Base-by-base conservation (phyloP, 768 basidiomycete species). In the Lepiota subincarnata region DNA sequence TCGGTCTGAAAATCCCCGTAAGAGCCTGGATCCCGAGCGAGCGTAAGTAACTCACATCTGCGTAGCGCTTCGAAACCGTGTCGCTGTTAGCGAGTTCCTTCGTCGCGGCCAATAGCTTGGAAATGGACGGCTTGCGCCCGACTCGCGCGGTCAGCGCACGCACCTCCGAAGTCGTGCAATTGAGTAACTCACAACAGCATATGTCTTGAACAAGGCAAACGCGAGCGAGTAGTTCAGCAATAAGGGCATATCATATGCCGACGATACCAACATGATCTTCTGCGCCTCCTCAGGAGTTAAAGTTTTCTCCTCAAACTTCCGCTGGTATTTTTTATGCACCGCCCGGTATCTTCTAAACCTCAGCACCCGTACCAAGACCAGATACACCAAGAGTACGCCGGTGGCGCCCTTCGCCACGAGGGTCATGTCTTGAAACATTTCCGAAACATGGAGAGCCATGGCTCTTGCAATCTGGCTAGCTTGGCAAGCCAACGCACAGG, bases 141-240 rank as follows among this genome's bases (percentile, higher is more conserved):
- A 16, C 16, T 4, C 42, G n/a, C n/a, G 16, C 18, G 20, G 46
- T 48, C 46, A 48, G 18, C 16, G 12, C 18, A 1, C 24, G 4
- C 10, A 3, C 12, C 37, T 13, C 5, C n/a, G 14, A 10, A 35
- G 16, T 12, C 31, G 35, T 16, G 7, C 12, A 51, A 47, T 10
- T 6, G n/a, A 6, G 26, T 11, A 38, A 68, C 74, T 56, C 54
- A 79, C 78, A 51, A 78, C 70, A 1, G 59, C 75, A 60, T 77
- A 80, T 2, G 79, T 80, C 64, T 79, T 80, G 70, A 80, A 80
- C 55, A 81, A 59, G 2, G 79, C 80, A 60, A 81, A 77, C 1
- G 74, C 64, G 28, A 75, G 42, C 0, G 77, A 60, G 57, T 73
- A 72, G 44, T 68, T 67, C 50, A 73, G 42, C 2, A 81, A 50